phyloP scores from a whole-genome alignment of 441 rosid genomes.

The Mallotus japonicus region DNA sequence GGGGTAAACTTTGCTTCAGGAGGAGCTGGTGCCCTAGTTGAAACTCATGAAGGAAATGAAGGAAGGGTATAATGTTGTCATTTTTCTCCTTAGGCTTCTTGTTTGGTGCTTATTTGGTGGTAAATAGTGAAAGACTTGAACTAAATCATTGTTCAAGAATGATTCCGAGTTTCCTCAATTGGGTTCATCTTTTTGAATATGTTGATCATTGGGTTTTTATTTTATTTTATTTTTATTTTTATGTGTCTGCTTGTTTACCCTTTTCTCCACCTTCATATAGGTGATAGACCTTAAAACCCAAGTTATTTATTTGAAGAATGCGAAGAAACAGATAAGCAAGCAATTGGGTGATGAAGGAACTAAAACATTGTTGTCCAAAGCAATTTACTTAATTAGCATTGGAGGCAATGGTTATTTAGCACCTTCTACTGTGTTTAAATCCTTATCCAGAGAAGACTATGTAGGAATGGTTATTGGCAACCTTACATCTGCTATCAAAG shows the following conservation, averaged over 20 bases:
- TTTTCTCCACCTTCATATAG: slow-evolving; percentile 2
- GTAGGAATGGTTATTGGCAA: slow-evolving; percentile 28
- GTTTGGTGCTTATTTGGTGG: too few species aligned
- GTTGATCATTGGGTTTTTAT: background rate
- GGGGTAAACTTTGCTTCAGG: slow-evolving; percentile 55
- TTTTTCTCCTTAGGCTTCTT: background rate
- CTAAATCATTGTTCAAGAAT: too few species aligned
- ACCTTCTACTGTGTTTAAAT: slow-evolving; percentile 27
- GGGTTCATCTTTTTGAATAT: too few species aligned
- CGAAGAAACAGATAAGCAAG: slow-evolving; percentile 31
- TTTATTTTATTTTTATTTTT: too few species aligned
- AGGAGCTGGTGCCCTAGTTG: slow-evolving; percentile 51
- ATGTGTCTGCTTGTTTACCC: too few species aligned
- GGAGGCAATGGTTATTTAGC: slow-evolving; percentile 42
- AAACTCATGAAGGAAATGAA: slow-evolving; percentile 21
- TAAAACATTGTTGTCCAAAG: slow-evolving; percentile 28
- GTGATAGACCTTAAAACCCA: slow-evolving; percentile 38
- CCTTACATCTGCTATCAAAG: slow-evolving; percentile 22
- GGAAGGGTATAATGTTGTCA: slow-evolving; percentile 32
- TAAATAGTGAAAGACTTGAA: too few species aligned
- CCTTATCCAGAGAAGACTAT: slow-evolving; percentile 27
- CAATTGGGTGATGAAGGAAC: slow-evolving; percentile 38
- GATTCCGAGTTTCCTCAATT: too few species aligned
- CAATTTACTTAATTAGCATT: slow-evolving; percentile 40
- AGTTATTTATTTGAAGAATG: slow-evolving; percentile 36